Conservation (phyloP, 257 asterid species). For the Ballota nigra region DNA sequence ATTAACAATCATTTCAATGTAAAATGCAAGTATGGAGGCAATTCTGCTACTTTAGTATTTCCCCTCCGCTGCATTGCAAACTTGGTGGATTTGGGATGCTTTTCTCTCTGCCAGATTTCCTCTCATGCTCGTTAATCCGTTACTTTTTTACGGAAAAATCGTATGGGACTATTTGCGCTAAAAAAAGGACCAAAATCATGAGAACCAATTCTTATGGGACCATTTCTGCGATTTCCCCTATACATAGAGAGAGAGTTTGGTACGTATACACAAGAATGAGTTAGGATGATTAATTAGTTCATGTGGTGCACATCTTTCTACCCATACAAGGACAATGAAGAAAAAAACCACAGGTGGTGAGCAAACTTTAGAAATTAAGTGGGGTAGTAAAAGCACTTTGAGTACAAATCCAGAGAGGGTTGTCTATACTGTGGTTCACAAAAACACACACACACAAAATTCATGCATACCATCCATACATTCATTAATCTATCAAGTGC, state of each 20-base stretch:
- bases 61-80: too few relatives aligned
- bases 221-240: too few relatives aligned
- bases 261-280: neutral
- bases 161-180: too few relatives aligned
- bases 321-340: conserved; percentile 23
- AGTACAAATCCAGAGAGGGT: conserved; percentile 1
- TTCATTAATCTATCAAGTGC: conserved; percentile 3
- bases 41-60: too few relatives aligned
- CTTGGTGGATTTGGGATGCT: too few relatives aligned
- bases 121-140: too few relatives aligned
- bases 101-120: too few relatives aligned
- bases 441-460: conserved; percentile 1
- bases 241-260: neutral
- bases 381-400: conserved; percentile 54
- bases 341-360: conserved; percentile 20
- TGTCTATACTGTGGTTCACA: conserved; percentile 38
- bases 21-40: too few relatives aligned
- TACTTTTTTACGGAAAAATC: too few relatives aligned
- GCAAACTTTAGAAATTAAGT: conserved; percentile 21
- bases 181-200: too few relatives aligned
- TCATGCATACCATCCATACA: conserved; percentile 27
- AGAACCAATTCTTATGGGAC: too few relatives aligned
- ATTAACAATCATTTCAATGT: too few relatives aligned
- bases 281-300: neutral
- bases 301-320: conserved; percentile 7